phyloP scores from a whole-genome alignment of 202 grass and related monocot species.

The Thinopyrum obtusiflorum region DNA sequence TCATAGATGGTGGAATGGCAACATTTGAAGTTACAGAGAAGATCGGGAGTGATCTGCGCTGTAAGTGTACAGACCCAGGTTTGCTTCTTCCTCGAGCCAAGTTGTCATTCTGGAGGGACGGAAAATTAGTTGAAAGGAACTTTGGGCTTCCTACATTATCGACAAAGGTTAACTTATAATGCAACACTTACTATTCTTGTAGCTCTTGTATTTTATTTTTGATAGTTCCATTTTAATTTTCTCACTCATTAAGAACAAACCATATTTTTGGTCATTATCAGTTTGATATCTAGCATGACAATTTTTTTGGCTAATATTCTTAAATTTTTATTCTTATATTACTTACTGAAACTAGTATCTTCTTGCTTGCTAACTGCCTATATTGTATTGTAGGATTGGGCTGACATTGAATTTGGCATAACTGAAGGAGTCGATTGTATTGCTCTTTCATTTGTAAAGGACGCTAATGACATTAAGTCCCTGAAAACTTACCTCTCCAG shows the following conservation, averaged over 20 bases:
- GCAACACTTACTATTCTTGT: not conserved
- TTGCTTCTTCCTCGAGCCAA: slow-evolving; percentile 74
- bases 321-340: not conserved
- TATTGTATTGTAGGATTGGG: slow-evolving; percentile 55
- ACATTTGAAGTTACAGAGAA: slow-evolving; percentile 69
- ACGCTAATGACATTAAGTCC: slow-evolving; percentile 59
- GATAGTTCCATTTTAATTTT: not conserved
- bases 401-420: slow-evolving; percentile 70
- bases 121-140: slow-evolving; percentile 62
- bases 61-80: slow-evolving; percentile 65
- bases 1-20: slow-evolving; percentile 72
- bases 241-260: not conserved
- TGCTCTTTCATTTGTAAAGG: slow-evolving; percentile 71
- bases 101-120: slow-evolving; percentile 68
- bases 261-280: not conserved
- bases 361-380: slow-evolving; percentile 17
- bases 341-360: not conserved
- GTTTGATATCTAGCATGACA: not conserved
- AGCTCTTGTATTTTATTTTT: slow-evolving; percentile 17
- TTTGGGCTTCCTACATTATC: slow-evolving; percentile 61
- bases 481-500: slow-evolving; percentile 64
- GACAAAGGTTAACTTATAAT: slow-evolving; percentile 48
- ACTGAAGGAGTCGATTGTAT: slow-evolving; percentile 69
- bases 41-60: slow-evolving; percentile 47
- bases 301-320: slow-evolving; percentile 6